These are phyloP conservation scores for Nakaseomyces bracarensis DNA, from an alignment of 1,139 yeast species.

Conservation along the genomic window DNA sequence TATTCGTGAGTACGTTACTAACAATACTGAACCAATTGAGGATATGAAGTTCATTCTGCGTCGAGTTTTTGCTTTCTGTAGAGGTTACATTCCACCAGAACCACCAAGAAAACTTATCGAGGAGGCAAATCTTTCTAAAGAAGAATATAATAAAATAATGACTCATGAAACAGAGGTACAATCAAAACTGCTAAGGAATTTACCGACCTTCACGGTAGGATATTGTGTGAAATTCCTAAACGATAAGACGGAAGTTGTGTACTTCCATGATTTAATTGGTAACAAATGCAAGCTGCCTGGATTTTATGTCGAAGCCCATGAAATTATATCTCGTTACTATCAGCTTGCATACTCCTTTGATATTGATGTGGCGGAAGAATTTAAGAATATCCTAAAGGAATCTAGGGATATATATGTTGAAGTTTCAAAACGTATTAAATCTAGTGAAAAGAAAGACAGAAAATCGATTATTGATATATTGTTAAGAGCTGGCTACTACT, in stretches of 20 bases:
- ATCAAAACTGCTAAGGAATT: slow-evolving; percentile 35
- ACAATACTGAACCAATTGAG: slow-evolving; percentile 34
- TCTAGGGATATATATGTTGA: slow-evolving; percentile 24
- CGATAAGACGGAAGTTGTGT: slow-evolving; percentile 15
- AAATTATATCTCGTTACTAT: slow-evolving; percentile 18
- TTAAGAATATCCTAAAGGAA: slow-evolving; percentile 30
- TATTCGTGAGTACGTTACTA: slow-evolving; percentile 43
- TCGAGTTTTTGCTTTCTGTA: slow-evolving; percentile 56
- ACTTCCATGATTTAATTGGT: slow-evolving; percentile 10
- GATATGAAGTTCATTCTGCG: slow-evolving; percentile 45
- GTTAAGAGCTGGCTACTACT: slow-evolving; percentile 34
- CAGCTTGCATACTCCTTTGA: slow-evolving; percentile 36
- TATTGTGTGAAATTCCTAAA: slow-evolving; percentile 31
- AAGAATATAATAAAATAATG: slow-evolving; percentile 37
- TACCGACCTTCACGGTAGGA: slow-evolving; percentile 41
- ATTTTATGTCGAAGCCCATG: slow-evolving; percentile 26
- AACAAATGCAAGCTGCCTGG: slow-evolving; percentile 10
- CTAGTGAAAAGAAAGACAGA: slow-evolving; percentile 24
- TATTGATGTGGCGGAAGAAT: slow-evolving; percentile 41
- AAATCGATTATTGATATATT: slow-evolving; percentile 31
- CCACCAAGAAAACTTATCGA: slow-evolving; percentile 23
- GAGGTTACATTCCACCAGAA: slow-evolving; percentile 53
- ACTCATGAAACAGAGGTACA: slow-evolving; percentile 28
- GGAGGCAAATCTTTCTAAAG: slow-evolving; percentile 31
- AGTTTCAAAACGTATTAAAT: slow-evolving; percentile 20